Evolutionary conservation across 441 rosid species (phyloP).

Genomic region (Croton laevigatus): DNA sequence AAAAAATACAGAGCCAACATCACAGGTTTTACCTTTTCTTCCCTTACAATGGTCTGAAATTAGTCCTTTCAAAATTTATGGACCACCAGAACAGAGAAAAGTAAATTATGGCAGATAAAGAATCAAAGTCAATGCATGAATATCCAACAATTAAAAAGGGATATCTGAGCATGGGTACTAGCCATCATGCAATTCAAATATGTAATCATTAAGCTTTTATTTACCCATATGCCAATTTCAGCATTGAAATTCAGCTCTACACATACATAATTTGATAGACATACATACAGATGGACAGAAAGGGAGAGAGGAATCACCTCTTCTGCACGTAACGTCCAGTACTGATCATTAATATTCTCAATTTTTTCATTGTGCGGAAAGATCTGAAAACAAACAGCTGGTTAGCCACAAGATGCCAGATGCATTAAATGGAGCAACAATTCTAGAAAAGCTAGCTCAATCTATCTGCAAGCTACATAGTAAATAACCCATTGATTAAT

Average conservation of each 20-base stretch:
- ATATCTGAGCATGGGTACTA: neutral
- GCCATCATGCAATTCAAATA: neutral
- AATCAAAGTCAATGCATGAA: neutral
- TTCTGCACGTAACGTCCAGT: constrained; percentile 98
- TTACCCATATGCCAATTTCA: neutral
- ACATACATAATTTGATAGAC: neutral
- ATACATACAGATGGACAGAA: neutral
- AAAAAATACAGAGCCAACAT: no score
- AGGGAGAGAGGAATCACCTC: constrained; percentile 50
- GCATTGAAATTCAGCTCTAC: neutral
- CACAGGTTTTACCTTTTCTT: no score
- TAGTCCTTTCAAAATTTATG: neutral
- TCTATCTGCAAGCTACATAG: neutral
- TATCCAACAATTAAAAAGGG: neutral
- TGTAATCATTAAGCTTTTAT: neutral
- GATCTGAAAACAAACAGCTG: constrained; percentile 47
- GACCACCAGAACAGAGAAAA: neutral
- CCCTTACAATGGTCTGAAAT: no score
- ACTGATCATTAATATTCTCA: constrained; percentile 97
- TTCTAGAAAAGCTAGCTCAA: neutral
- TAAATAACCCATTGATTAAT: neutral
- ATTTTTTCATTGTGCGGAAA: constrained; percentile 76
- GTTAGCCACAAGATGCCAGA: constrained; percentile 11
- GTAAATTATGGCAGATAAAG: neutral
- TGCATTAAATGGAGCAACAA: neutral